These are phyloP conservation scores for Fremontodendron californicum DNA, from an alignment of 345 rosid species.

Conservation along the genomic window DNA sequence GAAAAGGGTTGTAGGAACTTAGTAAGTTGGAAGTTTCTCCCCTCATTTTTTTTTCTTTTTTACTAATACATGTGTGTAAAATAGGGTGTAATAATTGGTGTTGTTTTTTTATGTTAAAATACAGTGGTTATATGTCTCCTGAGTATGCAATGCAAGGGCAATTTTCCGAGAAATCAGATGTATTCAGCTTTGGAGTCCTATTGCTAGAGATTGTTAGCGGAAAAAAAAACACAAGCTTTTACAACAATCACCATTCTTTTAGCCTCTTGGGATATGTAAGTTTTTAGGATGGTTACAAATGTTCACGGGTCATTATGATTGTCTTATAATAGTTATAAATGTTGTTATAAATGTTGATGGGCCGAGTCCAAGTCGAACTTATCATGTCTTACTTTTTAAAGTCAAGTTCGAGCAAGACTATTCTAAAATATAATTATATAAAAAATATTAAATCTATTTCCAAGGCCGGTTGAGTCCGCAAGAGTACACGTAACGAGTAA, in stretches of 20 bases:
- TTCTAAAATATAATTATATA: too few species aligned
- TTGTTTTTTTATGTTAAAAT: neutral
- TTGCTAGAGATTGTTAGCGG: neutral
- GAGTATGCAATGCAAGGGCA: neutral
- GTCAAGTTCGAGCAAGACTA: too few species aligned
- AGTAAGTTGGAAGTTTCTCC: neutral
- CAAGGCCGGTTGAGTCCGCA: too few species aligned
- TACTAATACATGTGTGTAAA: neutral
- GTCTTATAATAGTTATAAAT: too few species aligned
- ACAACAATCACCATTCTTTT: neutral
- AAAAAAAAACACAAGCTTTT: neutral
- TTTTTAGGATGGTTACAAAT: too few species aligned
- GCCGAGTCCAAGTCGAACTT: too few species aligned
- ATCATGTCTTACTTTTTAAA: too few species aligned
- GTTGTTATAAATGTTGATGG: too few species aligned
- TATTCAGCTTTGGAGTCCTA: neutral
- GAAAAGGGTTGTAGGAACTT: slow-evolving; percentile 26
- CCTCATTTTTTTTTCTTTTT: neutral
- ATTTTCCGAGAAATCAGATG: neutral
- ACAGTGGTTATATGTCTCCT: slow-evolving; percentile 29
- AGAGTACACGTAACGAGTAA: slow-evolving; percentile 40
- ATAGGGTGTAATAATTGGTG: neutral
- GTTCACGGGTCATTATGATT: too few species aligned
- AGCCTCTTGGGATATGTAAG: neutral
- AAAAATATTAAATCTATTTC: too few species aligned